Conservation (phyloP, 1,284 basidiomycete genomes). For the Irpex sp. region DNA sequence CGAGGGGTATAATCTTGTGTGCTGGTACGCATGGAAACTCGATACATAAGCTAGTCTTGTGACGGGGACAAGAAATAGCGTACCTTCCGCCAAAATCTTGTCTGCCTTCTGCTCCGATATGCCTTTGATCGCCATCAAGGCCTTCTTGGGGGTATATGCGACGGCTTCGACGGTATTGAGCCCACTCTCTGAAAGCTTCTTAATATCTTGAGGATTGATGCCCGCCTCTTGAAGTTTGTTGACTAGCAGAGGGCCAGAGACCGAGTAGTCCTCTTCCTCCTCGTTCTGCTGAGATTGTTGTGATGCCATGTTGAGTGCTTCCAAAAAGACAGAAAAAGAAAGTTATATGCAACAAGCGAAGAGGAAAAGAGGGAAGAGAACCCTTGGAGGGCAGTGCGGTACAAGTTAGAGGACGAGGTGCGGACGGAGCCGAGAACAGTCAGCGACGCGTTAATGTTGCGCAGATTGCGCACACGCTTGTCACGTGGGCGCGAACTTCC, state of each 20-base stretch:
- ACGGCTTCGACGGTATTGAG: constrained; percentile 94
- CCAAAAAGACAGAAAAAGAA: neutral
- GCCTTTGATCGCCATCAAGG: constrained; percentile 88
- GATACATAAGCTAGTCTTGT: neutral
- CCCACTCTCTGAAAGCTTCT: constrained; percentile 94
- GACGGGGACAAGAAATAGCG: constrained; percentile 21
- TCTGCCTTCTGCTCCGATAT: constrained; percentile 98
- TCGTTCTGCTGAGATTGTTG: constrained; percentile 54
- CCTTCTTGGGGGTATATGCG: constrained; percentile 97
- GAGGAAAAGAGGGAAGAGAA: neutral
- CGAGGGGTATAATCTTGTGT: constrained; percentile 94
- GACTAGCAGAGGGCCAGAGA: constrained; percentile 79
- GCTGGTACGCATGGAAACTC: constrained; percentile 62
- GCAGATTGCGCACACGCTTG: constrained; percentile 4
- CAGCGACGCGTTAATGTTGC: constrained; percentile 8
- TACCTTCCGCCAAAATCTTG: constrained; percentile 91
- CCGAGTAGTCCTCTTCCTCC: constrained; percentile 51
- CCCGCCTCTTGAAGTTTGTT: constrained; percentile 88
- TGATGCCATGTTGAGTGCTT: constrained; percentile 29
- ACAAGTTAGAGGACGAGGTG: neutral
- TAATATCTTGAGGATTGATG: constrained; percentile 88
- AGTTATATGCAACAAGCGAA: constrained; percentile 1
- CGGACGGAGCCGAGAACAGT: neutral
- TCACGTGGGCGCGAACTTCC: constrained; percentile 12
- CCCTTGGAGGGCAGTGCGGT: neutral